A percentile compares a stretch with the other conserved stretches of the same genome.
phyloP scores from a whole-genome alignment of 768 basidiomycete genomes.

The Mrakia hoshinonis region DNA sequence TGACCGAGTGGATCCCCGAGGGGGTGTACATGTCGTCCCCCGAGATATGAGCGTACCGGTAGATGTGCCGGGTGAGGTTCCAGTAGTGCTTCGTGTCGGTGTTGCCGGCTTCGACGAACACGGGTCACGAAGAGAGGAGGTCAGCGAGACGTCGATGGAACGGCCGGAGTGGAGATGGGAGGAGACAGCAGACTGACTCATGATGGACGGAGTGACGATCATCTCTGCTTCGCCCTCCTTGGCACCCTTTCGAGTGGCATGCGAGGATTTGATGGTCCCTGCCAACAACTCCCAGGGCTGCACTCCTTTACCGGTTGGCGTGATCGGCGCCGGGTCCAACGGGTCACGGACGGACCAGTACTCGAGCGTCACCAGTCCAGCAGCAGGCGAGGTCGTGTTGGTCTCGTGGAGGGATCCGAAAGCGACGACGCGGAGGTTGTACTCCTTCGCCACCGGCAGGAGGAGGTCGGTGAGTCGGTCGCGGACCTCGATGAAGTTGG shows the following conservation, averaged over 20 bases:
- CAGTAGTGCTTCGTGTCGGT: conserved; percentile 33
- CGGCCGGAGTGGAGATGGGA: background rate
- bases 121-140: background rate
- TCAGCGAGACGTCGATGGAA: no score
- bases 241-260: background rate
- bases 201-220: conserved; percentile 7
- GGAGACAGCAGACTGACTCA: background rate
- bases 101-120: background rate
- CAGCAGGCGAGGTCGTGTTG: background rate
- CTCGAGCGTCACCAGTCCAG: background rate
- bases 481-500: conserved; percentile 34
- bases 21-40: conserved; percentile 14
- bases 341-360: background rate
- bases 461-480: conserved; percentile 32
- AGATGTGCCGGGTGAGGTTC: conserved; percentile 38
- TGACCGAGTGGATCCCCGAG: conserved; percentile 20
- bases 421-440: conserved; percentile 34
- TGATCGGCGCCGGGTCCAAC: conserved; percentile 7
- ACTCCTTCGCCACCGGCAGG: conserved; percentile 31
- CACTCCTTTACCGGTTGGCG: background rate
- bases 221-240: conserved; percentile 27
- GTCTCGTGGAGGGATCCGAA: conserved; percentile 28
- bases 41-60: conserved; percentile 31
- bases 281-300: background rate
- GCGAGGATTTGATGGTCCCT: background rate